These are phyloP conservation scores for Dioscorea cayenensis DNA, from an alignment of 116 monocot species.

Conservation along the genomic window DNA sequence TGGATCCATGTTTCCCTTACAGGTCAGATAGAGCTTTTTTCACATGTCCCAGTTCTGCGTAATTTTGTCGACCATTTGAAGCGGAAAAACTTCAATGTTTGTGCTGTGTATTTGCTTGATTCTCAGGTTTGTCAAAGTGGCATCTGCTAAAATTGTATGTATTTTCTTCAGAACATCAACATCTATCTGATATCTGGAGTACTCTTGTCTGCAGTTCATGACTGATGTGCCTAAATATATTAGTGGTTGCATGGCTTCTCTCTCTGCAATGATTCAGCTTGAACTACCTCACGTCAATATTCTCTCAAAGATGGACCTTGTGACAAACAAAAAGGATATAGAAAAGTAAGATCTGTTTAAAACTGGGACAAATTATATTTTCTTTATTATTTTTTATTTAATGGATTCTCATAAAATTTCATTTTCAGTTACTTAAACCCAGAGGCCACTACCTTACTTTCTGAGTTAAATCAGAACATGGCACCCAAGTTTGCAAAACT, in stretches of 20 bases:
- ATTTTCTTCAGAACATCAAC: not conserved
- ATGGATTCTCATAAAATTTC: not conserved
- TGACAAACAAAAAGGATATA: constrained; percentile 58
- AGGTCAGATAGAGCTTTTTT: constrained; percentile 97
- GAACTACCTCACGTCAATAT: constrained; percentile 95
- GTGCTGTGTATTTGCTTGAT: constrained; percentile 92
- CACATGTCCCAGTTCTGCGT: constrained; percentile 81
- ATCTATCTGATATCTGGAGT: not conserved
- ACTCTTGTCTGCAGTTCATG: constrained; percentile 54
- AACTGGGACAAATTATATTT: not conserved
- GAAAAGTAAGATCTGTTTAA: constrained; percentile 50
- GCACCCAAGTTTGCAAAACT: constrained; percentile 78
- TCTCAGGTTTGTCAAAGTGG: constrained; percentile 67
- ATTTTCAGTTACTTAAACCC: constrained; percentile 70
- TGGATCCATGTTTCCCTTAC: constrained; percentile 3
- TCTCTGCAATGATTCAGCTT: constrained; percentile 96
- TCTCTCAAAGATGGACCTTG: constrained; percentile 95
- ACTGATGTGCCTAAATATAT: constrained; percentile 95
- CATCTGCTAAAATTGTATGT: not conserved
- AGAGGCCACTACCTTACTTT: constrained; percentile 61
- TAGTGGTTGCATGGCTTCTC: constrained; percentile 95
- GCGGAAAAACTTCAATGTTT: constrained; percentile 86
- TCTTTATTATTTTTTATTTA: not conserved
- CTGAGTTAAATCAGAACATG: constrained; percentile 81
- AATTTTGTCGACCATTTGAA: constrained; percentile 84